Base-by-base conservation (phyloP, 2,329 filamentous ascomycete species). In the Fusarium phyllophilum region DNA sequence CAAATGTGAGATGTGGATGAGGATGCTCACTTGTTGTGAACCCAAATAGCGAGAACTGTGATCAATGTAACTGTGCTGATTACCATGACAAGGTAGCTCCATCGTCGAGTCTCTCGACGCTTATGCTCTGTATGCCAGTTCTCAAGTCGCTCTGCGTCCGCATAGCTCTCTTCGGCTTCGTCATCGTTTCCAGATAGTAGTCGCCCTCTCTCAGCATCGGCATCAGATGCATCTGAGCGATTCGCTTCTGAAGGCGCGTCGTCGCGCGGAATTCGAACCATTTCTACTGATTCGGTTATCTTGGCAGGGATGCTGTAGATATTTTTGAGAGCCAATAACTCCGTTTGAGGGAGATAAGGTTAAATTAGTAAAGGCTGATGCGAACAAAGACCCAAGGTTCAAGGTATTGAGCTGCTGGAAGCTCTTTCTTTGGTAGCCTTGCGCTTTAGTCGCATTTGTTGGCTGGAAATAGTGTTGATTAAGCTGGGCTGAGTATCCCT, bases 41-140 rank as follows among this genome's bases (percentile, higher is more conserved):
- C 72, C 73, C 73, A 75, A 33, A 75, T 56, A 29, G 49, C 65
- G 10, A 75, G 65, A 17, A 73, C 73, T 31, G 72, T 66, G 17
- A 75, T 62, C 39, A 75, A 52, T 26, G 54, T 66, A n/a, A 75
- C 46, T 22, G 56, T 67, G 51, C 73, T 75, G 20, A 73, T 67
- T 15, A 73, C 56, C 72, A 75, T 75, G 34, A 75, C 69, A 29
- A 75, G 69, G 57, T 61, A 75, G n/a, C 73, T 75, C 73, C 73
- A 75, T 59, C 62, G 61, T 45, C 72, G 58, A 38, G 72, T 74
- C 41, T 75, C 72, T 12, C 72, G 72, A 36, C 64, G 72, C 13
- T 69, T 74, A n/a, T 75, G 69, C 29, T 73, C 46, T 22, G 48
- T 41, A 63, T 75, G 65, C 72, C 72, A 75, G 34, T 41, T 73